Percentiles rank a stretch among this genome's conserved stretches.
Evolutionary conservation across 192 early-diverging fungal species (phyloP).

Genomic region (Gamsiella multidivaricata): DNA sequence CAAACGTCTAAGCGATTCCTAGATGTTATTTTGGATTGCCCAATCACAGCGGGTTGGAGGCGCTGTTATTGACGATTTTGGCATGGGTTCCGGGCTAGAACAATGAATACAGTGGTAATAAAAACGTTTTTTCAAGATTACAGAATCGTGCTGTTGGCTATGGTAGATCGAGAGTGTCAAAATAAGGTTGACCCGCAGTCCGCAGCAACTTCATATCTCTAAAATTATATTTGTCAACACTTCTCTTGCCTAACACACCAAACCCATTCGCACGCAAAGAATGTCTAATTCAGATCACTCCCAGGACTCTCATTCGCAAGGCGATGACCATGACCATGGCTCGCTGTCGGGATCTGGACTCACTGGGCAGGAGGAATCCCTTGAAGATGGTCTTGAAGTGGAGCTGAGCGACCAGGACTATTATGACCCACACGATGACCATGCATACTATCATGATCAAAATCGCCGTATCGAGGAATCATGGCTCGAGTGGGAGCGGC

Average conservation of each 20-base stretch:
- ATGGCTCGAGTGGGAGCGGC: conserved; percentile 50
- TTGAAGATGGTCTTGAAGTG: conserved; percentile 13
- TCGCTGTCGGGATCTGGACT: not conserved
- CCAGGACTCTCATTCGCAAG: not conserved
- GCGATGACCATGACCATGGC: not conserved
- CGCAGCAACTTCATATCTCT: too few species aligned
- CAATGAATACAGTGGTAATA: too few species aligned
- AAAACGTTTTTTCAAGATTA: too few species aligned
- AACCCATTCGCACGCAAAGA: not conserved
- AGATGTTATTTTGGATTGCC: too few species aligned
- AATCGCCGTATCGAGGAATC: conserved; percentile 39
- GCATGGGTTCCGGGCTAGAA: too few species aligned
- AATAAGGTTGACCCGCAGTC: too few species aligned
- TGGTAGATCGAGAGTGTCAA: too few species aligned
- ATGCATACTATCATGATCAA: conserved; percentile 30
- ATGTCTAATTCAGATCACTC: conserved; percentile 2
- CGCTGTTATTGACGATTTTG: too few species aligned
- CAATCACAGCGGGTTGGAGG: too few species aligned
- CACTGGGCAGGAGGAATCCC: not conserved
- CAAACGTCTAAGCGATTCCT: conserved; percentile 6
- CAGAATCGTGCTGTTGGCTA: too few species aligned
- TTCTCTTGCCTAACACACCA: not conserved
- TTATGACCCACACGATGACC: conserved; percentile 40
- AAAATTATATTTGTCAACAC: too few species aligned
- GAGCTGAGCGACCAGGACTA: conserved; percentile 22